Conservation (phyloP, 192 early-diverging fungal genomes). For the Entomortierella chlamydospora region DNA sequence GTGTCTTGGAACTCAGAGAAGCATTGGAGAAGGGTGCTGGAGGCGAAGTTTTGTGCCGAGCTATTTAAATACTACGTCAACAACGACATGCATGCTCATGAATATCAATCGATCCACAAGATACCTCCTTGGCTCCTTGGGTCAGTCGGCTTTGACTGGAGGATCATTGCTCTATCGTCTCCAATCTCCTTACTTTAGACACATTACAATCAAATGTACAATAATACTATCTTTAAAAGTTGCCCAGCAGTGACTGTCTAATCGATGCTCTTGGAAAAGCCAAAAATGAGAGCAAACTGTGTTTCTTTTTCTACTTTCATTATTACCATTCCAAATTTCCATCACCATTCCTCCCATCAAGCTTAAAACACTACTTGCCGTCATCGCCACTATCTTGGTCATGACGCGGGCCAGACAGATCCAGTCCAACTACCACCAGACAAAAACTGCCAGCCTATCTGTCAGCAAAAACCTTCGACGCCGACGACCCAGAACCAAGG, state of each 20-base stretch:
- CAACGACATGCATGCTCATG: no score
- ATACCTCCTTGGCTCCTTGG: no score
- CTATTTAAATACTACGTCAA: conserved; percentile 24
- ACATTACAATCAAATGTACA: no score
- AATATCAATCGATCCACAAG: no score
- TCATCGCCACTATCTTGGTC: conserved; percentile 38
- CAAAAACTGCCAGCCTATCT: conserved; percentile 6
- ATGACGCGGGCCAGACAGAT: conserved; percentile 47
- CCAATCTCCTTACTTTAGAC: no score
- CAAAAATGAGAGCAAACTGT: neutral
- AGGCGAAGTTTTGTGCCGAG: conserved; percentile 89
- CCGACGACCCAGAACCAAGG: conserved; percentile 37
- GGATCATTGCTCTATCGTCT: no score
- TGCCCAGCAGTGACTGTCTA: no score
- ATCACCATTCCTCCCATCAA: conserved; percentile 52
- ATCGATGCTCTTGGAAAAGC: neutral
- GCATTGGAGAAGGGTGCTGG: conserved; percentile 86
- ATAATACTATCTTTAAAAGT: no score
- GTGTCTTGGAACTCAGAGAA: conserved; percentile 91
- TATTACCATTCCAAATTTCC: neutral
- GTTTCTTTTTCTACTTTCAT: neutral
- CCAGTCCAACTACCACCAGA: conserved; percentile 17
- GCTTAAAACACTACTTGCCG: conserved; percentile 31
- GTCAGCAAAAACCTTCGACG: conserved; percentile 6
- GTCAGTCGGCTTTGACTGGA: no score